phyloP scores from a whole-genome alignment of 2,329 filamentous ascomycete genomes.

The Ambrosiella beaveri region DNA sequence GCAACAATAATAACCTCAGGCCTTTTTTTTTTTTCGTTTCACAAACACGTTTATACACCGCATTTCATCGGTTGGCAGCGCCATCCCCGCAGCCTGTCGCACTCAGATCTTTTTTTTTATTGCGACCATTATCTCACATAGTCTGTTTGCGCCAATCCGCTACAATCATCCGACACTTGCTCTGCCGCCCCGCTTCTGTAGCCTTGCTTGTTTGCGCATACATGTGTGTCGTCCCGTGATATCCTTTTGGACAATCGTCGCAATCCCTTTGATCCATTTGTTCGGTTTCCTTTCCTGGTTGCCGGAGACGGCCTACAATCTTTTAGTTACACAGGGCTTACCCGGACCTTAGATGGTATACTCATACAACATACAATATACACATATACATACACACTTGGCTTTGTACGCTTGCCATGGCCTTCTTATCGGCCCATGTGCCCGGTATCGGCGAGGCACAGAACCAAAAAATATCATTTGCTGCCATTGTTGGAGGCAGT shows the following conservation, averaged over 20 bases:
- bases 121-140: neutral
- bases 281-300: neutral
- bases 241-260: neutral
- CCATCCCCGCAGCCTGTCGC: neutral
- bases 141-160: neutral
- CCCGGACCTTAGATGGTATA: neutral
- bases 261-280: neutral
- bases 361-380: too few species aligned
- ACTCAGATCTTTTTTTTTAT: neutral
- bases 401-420: neutral
- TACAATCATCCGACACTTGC: neutral
- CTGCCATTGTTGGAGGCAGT: conserved; percentile 2
- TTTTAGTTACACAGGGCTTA: neutral
- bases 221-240: neutral
- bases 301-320: neutral
- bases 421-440: neutral
- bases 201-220: neutral
- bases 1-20: too few species aligned
- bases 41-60: neutral
- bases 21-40: neutral
- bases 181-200: neutral
- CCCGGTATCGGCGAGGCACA: neutral
- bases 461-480: conserved; percentile 1
- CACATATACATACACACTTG: neutral
- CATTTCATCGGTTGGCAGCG: neutral